Evolutionary conservation across 148 eudicot genomes (phyloP), one percentile per base, ranked within the genome.

Genomic region (Beta vulgaris): DNA sequence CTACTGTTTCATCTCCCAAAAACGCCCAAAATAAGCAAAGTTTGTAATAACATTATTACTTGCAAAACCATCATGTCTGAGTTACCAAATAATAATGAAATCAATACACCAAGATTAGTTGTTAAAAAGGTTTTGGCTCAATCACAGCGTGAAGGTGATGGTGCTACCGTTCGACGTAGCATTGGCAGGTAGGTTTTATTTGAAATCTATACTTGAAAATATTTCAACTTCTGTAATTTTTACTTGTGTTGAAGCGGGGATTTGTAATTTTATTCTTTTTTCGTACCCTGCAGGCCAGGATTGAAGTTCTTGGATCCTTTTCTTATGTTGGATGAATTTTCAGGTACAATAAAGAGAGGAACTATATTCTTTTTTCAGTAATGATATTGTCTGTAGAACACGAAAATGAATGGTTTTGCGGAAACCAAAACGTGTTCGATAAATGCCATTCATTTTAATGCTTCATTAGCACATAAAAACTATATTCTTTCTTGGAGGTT

Each of bases 231-330:
- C 12, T 26, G 29, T 25, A 43, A n/a, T 26, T 69, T 29, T 12
- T 32, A 43, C 4, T 10, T 10, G 2, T 35, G 1, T 64, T 16
- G 3, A 34, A 43, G 59, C 15, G 66, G 39, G 39, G 16, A 48
- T 61, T 34, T 57, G 23, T 4, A 14, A n/a, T 68, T n/a, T 36
- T 51, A 23, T 16, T 16, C n/a, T 74, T 31, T 68, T 51, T 43
- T 4, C 40, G 3, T 3, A 10, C 39, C 51, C 75, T 82, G 73
- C 83, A 93, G 98, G 86, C 84, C 87, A 51, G 95, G 90, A 53
- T 84, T 94, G 84, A 94, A 82, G 86, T 61, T 29, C 58, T 71
- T 94, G 82, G 98, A 94, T 85, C 98, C 98, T 34, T 94, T 94
- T 66, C 91, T 94, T 37, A 60, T 90, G 89, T 78, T 94, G 86